These are phyloP conservation scores for Inga laurina DNA, from an alignment of 306 rosid genomes.

Conservation along the genomic window DNA sequence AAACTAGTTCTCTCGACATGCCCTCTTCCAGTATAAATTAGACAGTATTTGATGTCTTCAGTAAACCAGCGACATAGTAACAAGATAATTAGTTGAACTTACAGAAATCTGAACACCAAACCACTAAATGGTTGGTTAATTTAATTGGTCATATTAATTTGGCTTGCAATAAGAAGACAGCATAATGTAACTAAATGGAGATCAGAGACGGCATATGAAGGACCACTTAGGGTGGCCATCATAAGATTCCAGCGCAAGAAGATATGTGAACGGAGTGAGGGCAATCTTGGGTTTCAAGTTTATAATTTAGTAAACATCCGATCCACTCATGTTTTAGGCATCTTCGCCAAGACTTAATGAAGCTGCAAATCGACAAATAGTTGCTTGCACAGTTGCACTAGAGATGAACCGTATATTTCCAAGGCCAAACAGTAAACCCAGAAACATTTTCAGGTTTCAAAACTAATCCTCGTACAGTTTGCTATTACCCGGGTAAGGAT, in stretches of 20 bases:
- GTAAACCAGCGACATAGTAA: conserved; percentile 14
- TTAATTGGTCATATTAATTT: neutral
- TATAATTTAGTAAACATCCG: conserved; percentile 13
- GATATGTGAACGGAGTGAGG: neutral
- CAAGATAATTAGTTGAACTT: conserved; percentile 5
- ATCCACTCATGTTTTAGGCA: neutral
- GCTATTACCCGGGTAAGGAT: neutral
- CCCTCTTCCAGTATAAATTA: conserved; percentile 15
- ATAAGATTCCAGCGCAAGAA: conserved; percentile 1
- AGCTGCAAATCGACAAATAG: conserved; percentile 2
- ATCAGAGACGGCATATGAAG: neutral
- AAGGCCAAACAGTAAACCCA: neutral
- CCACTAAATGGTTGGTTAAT: conserved; percentile 6
- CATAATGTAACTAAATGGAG: neutral
- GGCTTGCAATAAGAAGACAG: neutral
- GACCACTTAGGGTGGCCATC: neutral
- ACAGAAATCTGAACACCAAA: conserved; percentile 1
- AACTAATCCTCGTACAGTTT: conserved; percentile 16
- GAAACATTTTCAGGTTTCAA: neutral
- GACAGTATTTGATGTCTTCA: neutral
- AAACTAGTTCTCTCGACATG: neutral
- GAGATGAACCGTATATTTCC: neutral
- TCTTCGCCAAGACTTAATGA: neutral
- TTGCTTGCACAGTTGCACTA: conserved; percentile 7
- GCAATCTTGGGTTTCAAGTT: neutral